Percentiles rank a stretch among this genome's conserved stretches.
These are phyloP conservation scores for Phytophthora aleatoria DNA, from an alignment of 352 stramenopile genomes.

Conservation along the genomic window DNA sequence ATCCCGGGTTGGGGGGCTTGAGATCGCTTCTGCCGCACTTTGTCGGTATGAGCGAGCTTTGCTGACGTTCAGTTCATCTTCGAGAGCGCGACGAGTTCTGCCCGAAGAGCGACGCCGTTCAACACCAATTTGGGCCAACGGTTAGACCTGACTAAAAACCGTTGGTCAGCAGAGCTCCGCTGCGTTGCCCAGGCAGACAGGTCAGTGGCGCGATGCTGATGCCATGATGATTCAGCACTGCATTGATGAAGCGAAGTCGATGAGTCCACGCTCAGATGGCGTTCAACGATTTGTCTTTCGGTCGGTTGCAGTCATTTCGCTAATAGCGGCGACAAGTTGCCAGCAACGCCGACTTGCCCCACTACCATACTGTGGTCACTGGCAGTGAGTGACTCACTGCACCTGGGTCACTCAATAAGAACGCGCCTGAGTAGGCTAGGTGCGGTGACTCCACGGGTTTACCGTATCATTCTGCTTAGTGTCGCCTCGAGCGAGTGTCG, in stretches of 20 bases:
- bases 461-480: background rate
- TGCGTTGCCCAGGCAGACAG: conserved; percentile 1
- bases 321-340: conserved; percentile 10
- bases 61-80: too few species aligned
- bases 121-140: too few species aligned
- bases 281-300: background rate
- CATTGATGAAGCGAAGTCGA: conserved; percentile 1
- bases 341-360: background rate
- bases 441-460: too few species aligned
- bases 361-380: background rate
- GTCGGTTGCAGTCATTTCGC: conserved; percentile 7
- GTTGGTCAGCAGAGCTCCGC: conserved; percentile 1
- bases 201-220: background rate
- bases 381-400: too few species aligned
- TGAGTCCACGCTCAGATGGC: background rate
- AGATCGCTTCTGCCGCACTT: too few species aligned
- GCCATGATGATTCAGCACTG: background rate
- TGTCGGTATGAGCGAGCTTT: too few species aligned
- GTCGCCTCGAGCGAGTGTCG: background rate
- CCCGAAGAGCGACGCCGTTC: too few species aligned
- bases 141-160: background rate
- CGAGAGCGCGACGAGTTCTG: too few species aligned
- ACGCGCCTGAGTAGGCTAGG: too few species aligned
- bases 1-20: too few species aligned
- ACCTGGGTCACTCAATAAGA: too few species aligned